Base-by-base conservation (phyloP, 164 flowering plant genomes). In the Paratinospora sagittata region DNA sequence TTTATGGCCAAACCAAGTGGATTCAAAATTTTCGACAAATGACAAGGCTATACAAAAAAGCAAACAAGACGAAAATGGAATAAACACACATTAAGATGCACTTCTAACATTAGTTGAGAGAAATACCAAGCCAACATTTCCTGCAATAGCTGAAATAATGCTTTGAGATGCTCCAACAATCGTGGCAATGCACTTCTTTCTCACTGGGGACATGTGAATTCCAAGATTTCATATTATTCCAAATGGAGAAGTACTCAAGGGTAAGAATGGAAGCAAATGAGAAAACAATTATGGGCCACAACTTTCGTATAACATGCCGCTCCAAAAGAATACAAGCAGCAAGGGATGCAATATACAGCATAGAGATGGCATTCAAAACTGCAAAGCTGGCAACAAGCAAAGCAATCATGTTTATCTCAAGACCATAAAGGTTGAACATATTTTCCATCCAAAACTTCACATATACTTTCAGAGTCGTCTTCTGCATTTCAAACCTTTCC, bases 391-490 rank as follows among this genome's bases (percentile, higher is more conserved):
- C 91, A 63, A 96, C 84, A 73, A 96, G 92, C 79, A 96, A 79
- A 2, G 82, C 87, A 69, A 96, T 85, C 99, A 96, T 96, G 82
- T 84, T 96, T 23, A 96, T 89, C 89, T 96, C 98, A 43, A 96
- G 97, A 67, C 99, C 98, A 76, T 87, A 89, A 66, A 90, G 92
- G 68, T 86, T 93, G 81, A 88, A 96, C 83, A 87, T 70, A 79
- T 96, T 93, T 77, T 96, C 98, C 36, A 87, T 76, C 98, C 99
- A 90, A 83, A 88, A 93, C 75, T 86, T 93, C 83, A 91, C 37
- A 75, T 87, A 91, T 21, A 89, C 73, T 78, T 86, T 89, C 17
- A 93, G 77, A 21, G 93, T 81, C 26, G 83, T 79, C 80, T 76
- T 90, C 81, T 96, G 99, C 75, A 81, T 84, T 69, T 91, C 97